Evolutionary conservation across 441 rosid genomes (phyloP).

Genomic region (Bocquillonia castaneifolia): DNA sequence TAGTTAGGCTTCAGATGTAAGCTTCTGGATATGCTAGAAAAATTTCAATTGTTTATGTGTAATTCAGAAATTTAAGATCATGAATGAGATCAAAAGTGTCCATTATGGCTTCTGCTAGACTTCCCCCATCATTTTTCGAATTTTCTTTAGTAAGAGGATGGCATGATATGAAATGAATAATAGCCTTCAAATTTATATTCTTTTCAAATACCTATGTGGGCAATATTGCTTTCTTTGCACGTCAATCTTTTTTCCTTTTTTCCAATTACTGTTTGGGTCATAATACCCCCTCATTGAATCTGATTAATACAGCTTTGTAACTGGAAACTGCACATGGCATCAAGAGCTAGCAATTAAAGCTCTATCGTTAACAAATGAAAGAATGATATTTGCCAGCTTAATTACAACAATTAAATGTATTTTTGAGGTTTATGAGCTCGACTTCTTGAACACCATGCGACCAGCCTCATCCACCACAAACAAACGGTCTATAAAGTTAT

Average conservation of each 20-base stretch:
- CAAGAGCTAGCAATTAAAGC: neutral
- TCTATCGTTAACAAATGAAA: conserved; percentile 7
- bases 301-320: neutral
- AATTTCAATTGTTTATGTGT: neutral
- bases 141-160: no score
- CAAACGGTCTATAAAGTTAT: conserved; percentile 46
- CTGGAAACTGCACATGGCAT: neutral
- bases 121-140: no score
- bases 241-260: no score
- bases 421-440: conserved; percentile 14
- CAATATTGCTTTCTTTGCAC: neutral
- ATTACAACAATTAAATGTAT: conserved; percentile 10
- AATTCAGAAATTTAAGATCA: conserved; percentile 3
- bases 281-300: no score
- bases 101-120: neutral
- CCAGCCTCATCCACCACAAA: conserved; percentile 54
- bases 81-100: conserved; percentile 6
- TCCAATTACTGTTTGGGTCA: no score
- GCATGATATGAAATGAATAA: no score
- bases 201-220: no score
- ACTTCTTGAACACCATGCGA: conserved; percentile 37
- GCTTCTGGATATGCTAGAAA: neutral
- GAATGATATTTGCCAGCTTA: conserved; percentile 20
- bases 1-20: neutral
- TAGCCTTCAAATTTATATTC: neutral